Evolutionary conservation across 2,329 filamentous ascomycete species (phyloP).

Genomic region (Paradendryphiella salina): DNA sequence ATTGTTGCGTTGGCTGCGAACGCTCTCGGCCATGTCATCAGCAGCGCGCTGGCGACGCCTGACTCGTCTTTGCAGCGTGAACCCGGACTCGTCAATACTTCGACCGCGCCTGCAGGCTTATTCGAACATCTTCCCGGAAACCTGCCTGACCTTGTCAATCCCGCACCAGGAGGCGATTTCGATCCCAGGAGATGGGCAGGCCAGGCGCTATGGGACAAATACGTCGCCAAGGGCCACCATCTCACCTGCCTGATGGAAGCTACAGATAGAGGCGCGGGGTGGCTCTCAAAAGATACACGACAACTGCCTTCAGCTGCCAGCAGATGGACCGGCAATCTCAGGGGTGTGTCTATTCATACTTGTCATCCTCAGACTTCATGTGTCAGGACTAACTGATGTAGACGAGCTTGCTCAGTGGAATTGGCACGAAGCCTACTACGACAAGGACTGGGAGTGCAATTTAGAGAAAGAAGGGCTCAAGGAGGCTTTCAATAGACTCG

Average conservation of each 20-base stretch:
- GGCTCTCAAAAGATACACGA: slow-evolving; percentile 8
- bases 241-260: slow-evolving; percentile 24
- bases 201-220: slow-evolving; percentile 15
- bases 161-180: slow-evolving; percentile 3
- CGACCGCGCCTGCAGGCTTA: background rate
- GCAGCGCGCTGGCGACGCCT: background rate
- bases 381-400: background rate
- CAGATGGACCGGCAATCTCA: slow-evolving; percentile 22
- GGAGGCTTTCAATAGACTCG: slow-evolving; percentile 9
- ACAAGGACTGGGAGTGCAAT: slow-evolving; percentile 10
- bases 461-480: slow-evolving; percentile 7
- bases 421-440: slow-evolving; percentile 12
- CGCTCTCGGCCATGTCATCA: background rate
- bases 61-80: background rate
- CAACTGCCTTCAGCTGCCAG: slow-evolving; percentile 24
- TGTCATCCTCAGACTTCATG: background rate
- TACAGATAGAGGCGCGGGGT: slow-evolving; percentile 22
- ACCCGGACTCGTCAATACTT: background rate
- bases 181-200: slow-evolving; percentile 7
- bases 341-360: background rate
- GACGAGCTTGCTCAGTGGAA: slow-evolving; percentile 16
- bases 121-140: background rate
- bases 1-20: background rate
- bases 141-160: background rate
- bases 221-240: slow-evolving; percentile 15